These are phyloP conservation scores for Pyrenophora teres DNA, from an alignment of 2,329 filamentous ascomycete species.

Conservation along the genomic window DNA sequence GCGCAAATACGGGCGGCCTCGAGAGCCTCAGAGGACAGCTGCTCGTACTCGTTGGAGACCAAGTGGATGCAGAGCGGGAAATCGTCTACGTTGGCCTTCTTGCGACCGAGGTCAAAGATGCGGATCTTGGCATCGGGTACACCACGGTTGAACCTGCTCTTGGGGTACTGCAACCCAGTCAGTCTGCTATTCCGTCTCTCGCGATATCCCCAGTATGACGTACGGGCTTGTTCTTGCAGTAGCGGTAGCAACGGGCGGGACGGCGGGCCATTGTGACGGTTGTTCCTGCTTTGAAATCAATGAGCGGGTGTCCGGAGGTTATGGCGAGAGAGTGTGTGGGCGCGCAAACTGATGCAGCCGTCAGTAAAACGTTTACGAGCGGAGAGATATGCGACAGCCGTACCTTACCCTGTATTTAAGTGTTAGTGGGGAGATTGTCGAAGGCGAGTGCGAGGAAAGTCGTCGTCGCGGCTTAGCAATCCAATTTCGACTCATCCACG, in stretches of 20 bases:
- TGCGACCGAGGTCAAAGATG: slow-evolving; percentile 99
- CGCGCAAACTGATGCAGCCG: slow-evolving; percentile 16
- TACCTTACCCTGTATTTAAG: slow-evolving; percentile 42
- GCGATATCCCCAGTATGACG: slow-evolving; percentile 23
- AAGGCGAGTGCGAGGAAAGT: slow-evolving; percentile 22
- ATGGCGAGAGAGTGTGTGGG: slow-evolving; percentile 8
- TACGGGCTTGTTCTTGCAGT: slow-evolving; percentile 99
- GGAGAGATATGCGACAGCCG: slow-evolving; percentile 13
- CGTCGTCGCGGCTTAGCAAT: slow-evolving; percentile 26
- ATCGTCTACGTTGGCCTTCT: slow-evolving; percentile 98
- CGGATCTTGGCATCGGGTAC: slow-evolving; percentile 80
- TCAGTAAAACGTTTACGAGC: slow-evolving; percentile 19
- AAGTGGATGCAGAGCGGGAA: slow-evolving; percentile 98
- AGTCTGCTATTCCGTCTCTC: slow-evolving; percentile 30
- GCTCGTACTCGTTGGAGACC: slow-evolving; percentile 99
- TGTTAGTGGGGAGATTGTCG: slow-evolving; percentile 29
- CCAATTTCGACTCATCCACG: slow-evolving; percentile 13
- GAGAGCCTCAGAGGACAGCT: slow-evolving; percentile 98
- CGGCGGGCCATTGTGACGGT: slow-evolving; percentile 96
- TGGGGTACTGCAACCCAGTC: slow-evolving; percentile 81
- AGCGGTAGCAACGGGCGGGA: slow-evolving; percentile 99
- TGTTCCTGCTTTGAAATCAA: slow-evolving; percentile 54
- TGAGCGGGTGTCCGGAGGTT: slow-evolving; percentile 43
- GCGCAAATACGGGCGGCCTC: slow-evolving; percentile 99
- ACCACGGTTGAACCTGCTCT: slow-evolving; percentile 99